These are phyloP conservation scores for Forsythia suspensa DNA, from an alignment of 257 asterid species.

Conservation along the genomic window DNA sequence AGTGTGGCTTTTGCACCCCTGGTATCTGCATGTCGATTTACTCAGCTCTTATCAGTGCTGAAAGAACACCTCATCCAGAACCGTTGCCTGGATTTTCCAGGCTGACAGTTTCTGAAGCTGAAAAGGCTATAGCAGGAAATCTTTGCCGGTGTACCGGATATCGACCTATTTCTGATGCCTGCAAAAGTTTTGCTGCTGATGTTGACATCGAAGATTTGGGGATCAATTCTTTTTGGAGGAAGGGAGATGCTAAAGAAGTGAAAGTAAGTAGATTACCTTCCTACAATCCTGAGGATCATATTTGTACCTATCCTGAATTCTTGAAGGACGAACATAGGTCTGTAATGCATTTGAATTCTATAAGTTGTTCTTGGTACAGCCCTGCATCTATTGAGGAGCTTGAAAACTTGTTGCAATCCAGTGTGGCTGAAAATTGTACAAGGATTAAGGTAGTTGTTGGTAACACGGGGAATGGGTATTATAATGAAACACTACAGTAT, in stretches of 20 bases:
- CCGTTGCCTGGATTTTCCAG: constrained; percentile 57
- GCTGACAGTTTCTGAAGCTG: constrained; percentile 64
- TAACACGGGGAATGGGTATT: constrained; percentile 66
- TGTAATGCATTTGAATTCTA: constrained; percentile 29
- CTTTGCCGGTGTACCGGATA: constrained; percentile 77
- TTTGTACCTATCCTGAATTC: constrained; percentile 35
- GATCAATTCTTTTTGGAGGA: constrained; percentile 58
- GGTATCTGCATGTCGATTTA: constrained; percentile 76
- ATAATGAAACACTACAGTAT: constrained; percentile 43
- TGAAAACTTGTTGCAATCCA: constrained; percentile 38
- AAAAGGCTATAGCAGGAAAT: constrained; percentile 60
- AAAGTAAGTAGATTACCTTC: constrained; percentile 40
- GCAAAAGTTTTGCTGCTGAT: constrained; percentile 67
- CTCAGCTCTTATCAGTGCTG: constrained; percentile 60
- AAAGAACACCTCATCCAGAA: constrained; percentile 33
- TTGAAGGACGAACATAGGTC: constrained; percentile 28
- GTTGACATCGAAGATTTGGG: constrained; percentile 76
- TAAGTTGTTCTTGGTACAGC: constrained; percentile 54
- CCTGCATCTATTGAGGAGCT: constrained; percentile 57
- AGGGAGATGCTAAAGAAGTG: constrained; percentile 39
- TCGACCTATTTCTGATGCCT: constrained; percentile 80
- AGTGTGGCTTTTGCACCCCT: constrained; percentile 83
- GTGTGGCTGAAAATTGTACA: constrained; percentile 28
- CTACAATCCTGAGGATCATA: constrained; percentile 34
- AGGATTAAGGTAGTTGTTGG: constrained; percentile 55